These are phyloP conservation scores for Calonectria montana DNA, from an alignment of 2,329 filamentous ascomycete species.

Conservation along the genomic window DNA sequence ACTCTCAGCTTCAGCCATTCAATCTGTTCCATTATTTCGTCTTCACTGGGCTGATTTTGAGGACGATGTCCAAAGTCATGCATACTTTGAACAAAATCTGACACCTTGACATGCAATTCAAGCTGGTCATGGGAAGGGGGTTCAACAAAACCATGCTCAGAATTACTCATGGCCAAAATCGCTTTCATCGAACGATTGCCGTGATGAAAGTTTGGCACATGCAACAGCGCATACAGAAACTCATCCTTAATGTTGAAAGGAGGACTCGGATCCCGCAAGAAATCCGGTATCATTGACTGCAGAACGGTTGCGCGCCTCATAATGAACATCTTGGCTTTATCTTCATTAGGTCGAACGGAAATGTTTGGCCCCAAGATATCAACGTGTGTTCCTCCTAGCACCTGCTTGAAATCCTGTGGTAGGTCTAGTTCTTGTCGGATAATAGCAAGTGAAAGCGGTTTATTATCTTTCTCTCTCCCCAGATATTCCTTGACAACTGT, in stretches of 20 bases:
- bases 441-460: background rate
- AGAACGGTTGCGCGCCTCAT: background rate
- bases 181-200: background rate
- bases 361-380: background rate
- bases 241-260: background rate
- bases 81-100: no score
- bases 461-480: background rate
- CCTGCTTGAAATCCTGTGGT: background rate
- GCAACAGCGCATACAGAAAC: background rate
- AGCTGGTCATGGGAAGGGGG: background rate
- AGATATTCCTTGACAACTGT: background rate
- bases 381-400: background rate
- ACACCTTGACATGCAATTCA: background rate
- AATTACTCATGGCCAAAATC: background rate
- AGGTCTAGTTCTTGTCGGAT: background rate
- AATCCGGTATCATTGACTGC: background rate
- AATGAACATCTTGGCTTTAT: background rate
- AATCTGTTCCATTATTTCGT: no score
- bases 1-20: no score
- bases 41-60: no score
- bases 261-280: no score
- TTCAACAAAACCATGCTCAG: background rate
- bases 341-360: no score
- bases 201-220: background rate
- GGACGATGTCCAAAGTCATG: no score